These are phyloP conservation scores for Prunus fruticosa DNA, from an alignment of 306 rosid genomes.

Conservation along the genomic window DNA sequence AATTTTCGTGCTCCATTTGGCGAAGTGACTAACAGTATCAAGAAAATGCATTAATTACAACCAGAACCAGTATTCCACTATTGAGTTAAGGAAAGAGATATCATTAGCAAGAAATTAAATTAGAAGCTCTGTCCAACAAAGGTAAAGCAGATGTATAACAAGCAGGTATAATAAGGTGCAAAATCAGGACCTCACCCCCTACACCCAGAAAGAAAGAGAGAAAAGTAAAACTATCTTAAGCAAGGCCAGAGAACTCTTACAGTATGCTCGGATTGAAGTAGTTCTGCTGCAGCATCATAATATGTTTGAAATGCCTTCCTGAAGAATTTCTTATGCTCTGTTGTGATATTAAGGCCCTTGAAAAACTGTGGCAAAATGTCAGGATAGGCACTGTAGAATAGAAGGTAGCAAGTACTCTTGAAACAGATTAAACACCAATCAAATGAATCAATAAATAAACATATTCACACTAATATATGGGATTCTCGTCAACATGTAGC, in stretches of 20 bases:
- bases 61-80: slow-evolving; percentile 3
- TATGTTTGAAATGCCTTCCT: slow-evolving; percentile 79
- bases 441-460: background rate
- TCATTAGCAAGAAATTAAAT: no score
- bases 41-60: background rate
- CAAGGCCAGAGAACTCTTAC: slow-evolving; percentile 47
- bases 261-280: slow-evolving; percentile 93
- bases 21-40: slow-evolving; percentile 67
- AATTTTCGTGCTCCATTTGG: slow-evolving; percentile 92
- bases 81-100: background rate
- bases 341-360: slow-evolving; percentile 80
- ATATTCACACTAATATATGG: background rate
- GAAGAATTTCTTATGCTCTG: slow-evolving; percentile 85
- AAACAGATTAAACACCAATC: slow-evolving; percentile 11
- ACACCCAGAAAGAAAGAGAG: slow-evolving; percentile 11
- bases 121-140: background rate
- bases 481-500: background rate
- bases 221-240: slow-evolving; percentile 7
- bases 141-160: background rate
- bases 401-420: slow-evolving; percentile 15
- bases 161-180: background rate
- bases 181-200: background rate
- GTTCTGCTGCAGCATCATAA: slow-evolving; percentile 81
- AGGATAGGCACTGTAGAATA: slow-evolving; percentile 30
- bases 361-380: slow-evolving; percentile 65